A percentile compares a stretch with the other conserved stretches of the same genome.
Evolutionary conservation across 2,329 filamentous ascomycete genomes (phyloP).

Genomic region (Thermothelomyces thermophilus): DNA sequence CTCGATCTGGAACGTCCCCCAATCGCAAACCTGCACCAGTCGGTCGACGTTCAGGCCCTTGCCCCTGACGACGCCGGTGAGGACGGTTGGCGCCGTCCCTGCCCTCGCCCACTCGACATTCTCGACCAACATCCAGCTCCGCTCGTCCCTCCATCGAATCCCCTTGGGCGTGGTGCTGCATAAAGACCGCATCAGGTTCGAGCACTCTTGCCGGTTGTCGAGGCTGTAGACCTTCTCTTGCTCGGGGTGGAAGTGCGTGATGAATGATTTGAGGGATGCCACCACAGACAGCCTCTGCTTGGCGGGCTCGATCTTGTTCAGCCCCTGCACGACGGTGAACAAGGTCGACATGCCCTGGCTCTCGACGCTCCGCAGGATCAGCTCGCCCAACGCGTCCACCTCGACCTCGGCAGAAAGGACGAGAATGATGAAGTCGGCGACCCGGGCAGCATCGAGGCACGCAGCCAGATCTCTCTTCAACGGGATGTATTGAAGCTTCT

Average conservation of each 20-base stretch:
- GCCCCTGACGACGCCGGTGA: constrained; percentile 83
- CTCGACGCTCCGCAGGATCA: constrained; percentile 79
- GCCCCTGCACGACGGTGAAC: constrained; percentile 74
- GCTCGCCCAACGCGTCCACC: constrained; percentile 76
- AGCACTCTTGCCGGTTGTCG: constrained; percentile 82
- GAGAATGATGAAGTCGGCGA: constrained; percentile 87
- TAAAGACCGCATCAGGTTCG: constrained; percentile 82
- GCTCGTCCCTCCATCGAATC: constrained; percentile 88
- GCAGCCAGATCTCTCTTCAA: constrained; percentile 66
- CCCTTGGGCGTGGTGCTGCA: constrained; percentile 92
- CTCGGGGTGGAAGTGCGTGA: constrained; percentile 88
- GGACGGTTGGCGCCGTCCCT: constrained; percentile 56
- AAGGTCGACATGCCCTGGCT: constrained; percentile 91
- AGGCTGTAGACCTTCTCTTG: constrained; percentile 87
- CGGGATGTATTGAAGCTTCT: constrained; percentile 81
- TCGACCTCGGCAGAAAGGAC: constrained; percentile 76
- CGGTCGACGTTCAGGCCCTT: constrained; percentile 84
- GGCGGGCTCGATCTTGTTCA: constrained; percentile 69
- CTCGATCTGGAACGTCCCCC: constrained; percentile 88
- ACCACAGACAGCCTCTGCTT: constrained; percentile 74
- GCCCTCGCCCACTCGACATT: constrained; percentile 64
- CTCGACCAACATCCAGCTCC: constrained; percentile 92
- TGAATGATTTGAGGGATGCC: constrained; percentile 81
- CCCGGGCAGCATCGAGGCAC: constrained; percentile 76
- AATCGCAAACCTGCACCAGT: constrained; percentile 84